phyloP scores from a whole-genome alignment of 306 rosid species.

The Fagus sylvatica region DNA sequence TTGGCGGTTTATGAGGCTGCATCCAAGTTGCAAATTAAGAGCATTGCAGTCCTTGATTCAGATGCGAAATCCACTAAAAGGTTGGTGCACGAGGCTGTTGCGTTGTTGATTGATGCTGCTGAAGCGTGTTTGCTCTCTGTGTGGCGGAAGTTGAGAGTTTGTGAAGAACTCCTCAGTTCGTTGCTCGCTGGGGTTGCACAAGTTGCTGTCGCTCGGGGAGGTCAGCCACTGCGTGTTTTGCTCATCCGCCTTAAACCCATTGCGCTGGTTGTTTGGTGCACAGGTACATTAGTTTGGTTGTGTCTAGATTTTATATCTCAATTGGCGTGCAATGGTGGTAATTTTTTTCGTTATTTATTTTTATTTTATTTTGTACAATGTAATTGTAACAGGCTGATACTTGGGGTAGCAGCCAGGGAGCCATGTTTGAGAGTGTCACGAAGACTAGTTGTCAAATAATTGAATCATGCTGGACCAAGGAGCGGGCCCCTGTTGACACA shows the following conservation, averaged over 20 bases:
- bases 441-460: conserved; percentile 83
- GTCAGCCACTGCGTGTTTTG: conserved; percentile 88
- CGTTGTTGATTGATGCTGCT: conserved; percentile 86
- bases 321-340: conserved; percentile 14
- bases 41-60: conserved; percentile 68
- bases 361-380: conserved; percentile 17
- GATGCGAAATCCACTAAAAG: conserved; percentile 80
- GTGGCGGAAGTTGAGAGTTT: conserved; percentile 83
- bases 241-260: conserved; percentile 95
- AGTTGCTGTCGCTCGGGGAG: conserved; percentile 81
- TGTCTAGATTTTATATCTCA: conserved; percentile 18
- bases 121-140: conserved; percentile 94
- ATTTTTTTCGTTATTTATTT: conserved; percentile 1
- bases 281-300: conserved; percentile 55
- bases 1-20: conserved; percentile 78
- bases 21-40: conserved; percentile 59
- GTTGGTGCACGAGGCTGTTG: conserved; percentile 85
- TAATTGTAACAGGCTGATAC: conserved; percentile 69
- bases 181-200: conserved; percentile 80
- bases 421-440: conserved; percentile 85
- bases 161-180: conserved; percentile 87
- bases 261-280: conserved; percentile 82
- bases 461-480: conserved; percentile 94
- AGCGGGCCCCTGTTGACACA: conserved; percentile 95
- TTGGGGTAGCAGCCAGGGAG: conserved; percentile 84